Evolutionary conservation across 2,329 filamentous ascomycete species (phyloP).

Genomic region (Fusarium sp.): DNA sequence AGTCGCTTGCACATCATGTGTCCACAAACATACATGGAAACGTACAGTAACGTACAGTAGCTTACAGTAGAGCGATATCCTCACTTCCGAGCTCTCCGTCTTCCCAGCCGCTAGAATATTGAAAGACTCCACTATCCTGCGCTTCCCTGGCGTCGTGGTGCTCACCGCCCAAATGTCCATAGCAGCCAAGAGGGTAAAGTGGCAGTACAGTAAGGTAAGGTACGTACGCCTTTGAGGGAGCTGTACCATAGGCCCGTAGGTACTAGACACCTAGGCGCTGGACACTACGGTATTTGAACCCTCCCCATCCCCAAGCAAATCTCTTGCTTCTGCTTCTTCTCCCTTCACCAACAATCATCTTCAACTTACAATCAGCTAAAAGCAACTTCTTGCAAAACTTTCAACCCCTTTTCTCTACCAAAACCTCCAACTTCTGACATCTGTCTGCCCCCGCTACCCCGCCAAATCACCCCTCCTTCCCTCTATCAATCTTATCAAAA

Average conservation of each 20-base stretch:
- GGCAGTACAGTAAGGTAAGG: constrained; percentile 18
- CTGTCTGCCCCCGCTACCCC: constrained; percentile 46
- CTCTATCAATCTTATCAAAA: constrained; percentile 42
- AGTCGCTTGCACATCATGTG: constrained; percentile 21
- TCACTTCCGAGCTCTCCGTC: constrained; percentile 38
- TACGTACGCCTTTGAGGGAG: background rate
- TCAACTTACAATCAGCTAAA: constrained; percentile 26
- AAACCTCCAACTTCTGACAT: constrained; percentile 27
- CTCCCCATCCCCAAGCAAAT: constrained; percentile 28
- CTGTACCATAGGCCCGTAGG: background rate
- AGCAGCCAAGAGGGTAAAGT: constrained; percentile 14
- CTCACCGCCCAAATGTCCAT: constrained; percentile 42
- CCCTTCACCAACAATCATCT: constrained; percentile 34
- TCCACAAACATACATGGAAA: constrained; percentile 37
- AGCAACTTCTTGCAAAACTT: constrained; percentile 13
- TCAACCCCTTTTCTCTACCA: constrained; percentile 15
- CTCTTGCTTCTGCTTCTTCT: constrained; percentile 18
- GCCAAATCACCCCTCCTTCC: constrained; percentile 42
- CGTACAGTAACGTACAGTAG: constrained; percentile 29
- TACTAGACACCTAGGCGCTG: background rate
- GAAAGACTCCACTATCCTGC: constrained; percentile 43
- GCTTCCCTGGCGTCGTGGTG: constrained; percentile 27
- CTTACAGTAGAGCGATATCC: constrained; percentile 8
- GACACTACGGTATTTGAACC: constrained; percentile 42
- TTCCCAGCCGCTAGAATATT: constrained; percentile 45